Evolutionary conservation across 2,329 filamentous ascomycete species (phyloP), one percentile per base, ranked within the genome.

Genomic region (Aspergillus hortae): DNA sequence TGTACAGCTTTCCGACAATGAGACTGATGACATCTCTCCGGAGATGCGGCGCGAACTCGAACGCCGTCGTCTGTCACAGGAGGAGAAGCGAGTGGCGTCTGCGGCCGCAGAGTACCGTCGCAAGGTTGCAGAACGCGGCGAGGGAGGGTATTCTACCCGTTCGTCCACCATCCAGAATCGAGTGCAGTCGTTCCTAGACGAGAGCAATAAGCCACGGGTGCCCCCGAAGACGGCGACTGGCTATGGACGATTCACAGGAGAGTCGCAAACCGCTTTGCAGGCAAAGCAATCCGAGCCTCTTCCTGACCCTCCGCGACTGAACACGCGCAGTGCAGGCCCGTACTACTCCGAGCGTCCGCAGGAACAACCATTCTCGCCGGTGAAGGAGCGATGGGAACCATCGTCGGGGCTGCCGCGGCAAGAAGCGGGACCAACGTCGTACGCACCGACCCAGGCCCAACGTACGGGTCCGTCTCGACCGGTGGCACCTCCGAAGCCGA

Each of bases 41-140:
- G 92, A 97, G 69, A 88, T 94, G 77, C 86, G 90, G 46, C 87
- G 94, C 30, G 94, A 99, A 67, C 78, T 95, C 14, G 94, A 99
- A 71, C 86, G 92, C 17, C 79, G 86, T 49, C 84, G 86, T 50
- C 79, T 96, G 2, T 87, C 86, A 15, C 86, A 94, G 65, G 94
- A 99, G 74, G 94, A 99, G 71, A 87, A 85, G 63, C 84, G 94
- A 3, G 94, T 99, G 2, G 90, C 90, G 44, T 87, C 87, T 17
- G 94, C 92, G 0, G 91, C 90, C 15, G 91, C 89, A 1, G 92
- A 95, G 70, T 96, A 97, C 69, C 84, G 88, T 32, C 85, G 85
- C 61, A 84, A 88, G 19, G 75, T 96, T 36, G 83, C 87, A 1
- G 80, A 84, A 47, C 78, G 82, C 48, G 82, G 80, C n/a, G 72